Conservation (phyloP, 805 yeast species). For the Candida insectorum region DNA sequence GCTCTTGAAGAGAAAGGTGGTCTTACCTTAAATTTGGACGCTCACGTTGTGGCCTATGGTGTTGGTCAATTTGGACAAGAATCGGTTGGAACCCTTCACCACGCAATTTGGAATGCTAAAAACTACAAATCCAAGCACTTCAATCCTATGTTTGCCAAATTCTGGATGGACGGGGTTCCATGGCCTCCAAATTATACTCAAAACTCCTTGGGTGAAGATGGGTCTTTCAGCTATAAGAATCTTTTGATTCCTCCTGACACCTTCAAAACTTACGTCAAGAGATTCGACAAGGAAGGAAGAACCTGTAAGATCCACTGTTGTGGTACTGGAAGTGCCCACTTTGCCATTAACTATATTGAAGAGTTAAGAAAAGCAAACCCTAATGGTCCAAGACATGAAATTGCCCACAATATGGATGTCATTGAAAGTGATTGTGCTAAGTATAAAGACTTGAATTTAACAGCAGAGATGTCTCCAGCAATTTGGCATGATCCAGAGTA, state of each 20-base stretch:
- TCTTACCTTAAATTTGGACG: constrained; percentile 18
- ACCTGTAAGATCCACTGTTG: constrained; percentile 20
- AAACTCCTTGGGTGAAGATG: constrained; percentile 16
- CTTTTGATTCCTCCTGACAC: constrained; percentile 21
- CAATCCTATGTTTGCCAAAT: constrained; percentile 20
- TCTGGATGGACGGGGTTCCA: constrained; percentile 24
- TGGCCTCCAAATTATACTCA: constrained; percentile 21
- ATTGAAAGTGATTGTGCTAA: constrained; percentile 17
- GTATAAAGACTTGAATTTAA: constrained; percentile 17
- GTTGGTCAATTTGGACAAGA: constrained; percentile 21
- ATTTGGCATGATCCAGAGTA: constrained; percentile 21
- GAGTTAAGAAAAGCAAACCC: constrained; percentile 18
- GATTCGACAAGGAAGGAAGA: constrained; percentile 21
- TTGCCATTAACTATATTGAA: constrained; percentile 21
- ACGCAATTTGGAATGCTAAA: constrained; percentile 16
- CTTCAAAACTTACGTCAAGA: constrained; percentile 18
- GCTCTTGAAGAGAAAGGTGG: constrained; percentile 14
- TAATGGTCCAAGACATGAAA: constrained; percentile 19
- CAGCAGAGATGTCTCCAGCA: constrained; percentile 25
- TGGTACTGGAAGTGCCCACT: constrained; percentile 19
- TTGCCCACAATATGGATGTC: constrained; percentile 23
- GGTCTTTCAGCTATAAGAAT: constrained; percentile 14
- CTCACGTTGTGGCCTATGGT: constrained; percentile 22
- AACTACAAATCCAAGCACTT: constrained; percentile 19
- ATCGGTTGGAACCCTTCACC: constrained; percentile 18